Evolutionary conservation across 2,329 filamentous ascomycete species (phyloP).

Genomic region (Elsinoe fawcettii): DNA sequence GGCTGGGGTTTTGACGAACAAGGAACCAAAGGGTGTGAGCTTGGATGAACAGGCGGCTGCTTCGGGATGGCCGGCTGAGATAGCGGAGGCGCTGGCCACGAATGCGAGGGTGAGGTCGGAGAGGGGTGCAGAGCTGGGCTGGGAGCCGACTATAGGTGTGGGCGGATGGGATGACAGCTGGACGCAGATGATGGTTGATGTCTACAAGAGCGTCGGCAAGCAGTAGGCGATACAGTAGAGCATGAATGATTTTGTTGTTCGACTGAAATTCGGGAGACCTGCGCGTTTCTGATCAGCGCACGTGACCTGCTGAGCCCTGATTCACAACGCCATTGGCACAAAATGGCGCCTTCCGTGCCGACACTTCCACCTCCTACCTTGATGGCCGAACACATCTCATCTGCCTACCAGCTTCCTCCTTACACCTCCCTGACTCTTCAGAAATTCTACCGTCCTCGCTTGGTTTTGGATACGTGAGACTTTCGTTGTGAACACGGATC

Average conservation of each 20-base stretch:
- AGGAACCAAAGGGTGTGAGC: neutral
- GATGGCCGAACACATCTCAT: neutral
- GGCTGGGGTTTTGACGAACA: neutral
- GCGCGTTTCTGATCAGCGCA: too few species aligned
- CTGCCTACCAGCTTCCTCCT: neutral
- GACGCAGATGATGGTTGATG: constrained; percentile 5
- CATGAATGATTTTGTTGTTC: too few species aligned
- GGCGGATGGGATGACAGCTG: neutral
- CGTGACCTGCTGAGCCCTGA: too few species aligned
- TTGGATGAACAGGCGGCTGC: neutral
- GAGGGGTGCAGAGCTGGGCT: neutral
- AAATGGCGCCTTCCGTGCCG: neutral
- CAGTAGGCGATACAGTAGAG: neutral
- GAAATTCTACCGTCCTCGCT: too few species aligned
- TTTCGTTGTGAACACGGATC: too few species aligned
- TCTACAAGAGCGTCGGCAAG: neutral
- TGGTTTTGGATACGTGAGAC: too few species aligned
- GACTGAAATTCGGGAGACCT: too few species aligned
- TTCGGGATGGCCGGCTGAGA: neutral
- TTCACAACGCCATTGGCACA: too few species aligned
- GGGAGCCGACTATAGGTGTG: neutral
- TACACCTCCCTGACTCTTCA: neutral
- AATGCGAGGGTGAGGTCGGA: neutral
- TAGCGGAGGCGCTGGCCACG: neutral
- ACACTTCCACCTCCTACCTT: neutral